Base-by-base conservation (phyloP, 1,139 yeast species). In the Entelexis paramagnoliae region DNA sequence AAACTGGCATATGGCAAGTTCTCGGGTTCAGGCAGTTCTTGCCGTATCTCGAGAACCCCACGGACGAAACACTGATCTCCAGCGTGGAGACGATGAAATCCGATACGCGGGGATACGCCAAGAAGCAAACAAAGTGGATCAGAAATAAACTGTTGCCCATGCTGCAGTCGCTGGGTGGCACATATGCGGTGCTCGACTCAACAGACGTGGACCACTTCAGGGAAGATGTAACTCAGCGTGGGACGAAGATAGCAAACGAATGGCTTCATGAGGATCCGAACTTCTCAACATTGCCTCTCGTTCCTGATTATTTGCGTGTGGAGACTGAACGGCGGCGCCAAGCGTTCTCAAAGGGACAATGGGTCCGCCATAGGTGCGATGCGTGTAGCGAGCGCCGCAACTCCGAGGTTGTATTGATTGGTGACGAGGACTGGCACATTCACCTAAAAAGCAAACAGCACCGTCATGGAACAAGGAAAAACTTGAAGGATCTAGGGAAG, bases 11-110 rank as follows among this genome's bases (percentile, higher is more conserved):
- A 0, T 89, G 88, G 87, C 98, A 91, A 67, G 96, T 87, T 1
- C 88, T 91, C 61, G 99, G 99, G 1, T 91, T 87, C 66, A 86
- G 87, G 63, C 97, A 91, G 65, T 89, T 91, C 63, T 65, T 88
- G 38, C 95, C 95, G 0, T 89, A 88, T 83, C 66, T 91, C 5
- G 60, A 68, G 32, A 62, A 63, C 0, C 53, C 56, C 0, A 63
- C 65, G 11, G 59, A 58, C 13, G 54, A 33, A 28, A 55, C 47
- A 20, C 72, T 80, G 52, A 62, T 62, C 1, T 67, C 68, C 7
- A 80, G 93, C 9, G 70, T 83, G 2, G 83, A 79, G 16, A 71
- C 78, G 30, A 91, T 91, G 97, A 88, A 91, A 64, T 71, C 78
- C 1, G 73, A 85, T 42, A 91, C 99, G 0, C 69, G 95, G 51